Evolutionary conservation across 768 basidiomycete species (phyloP).

Genomic region (Russula abietina): DNA sequence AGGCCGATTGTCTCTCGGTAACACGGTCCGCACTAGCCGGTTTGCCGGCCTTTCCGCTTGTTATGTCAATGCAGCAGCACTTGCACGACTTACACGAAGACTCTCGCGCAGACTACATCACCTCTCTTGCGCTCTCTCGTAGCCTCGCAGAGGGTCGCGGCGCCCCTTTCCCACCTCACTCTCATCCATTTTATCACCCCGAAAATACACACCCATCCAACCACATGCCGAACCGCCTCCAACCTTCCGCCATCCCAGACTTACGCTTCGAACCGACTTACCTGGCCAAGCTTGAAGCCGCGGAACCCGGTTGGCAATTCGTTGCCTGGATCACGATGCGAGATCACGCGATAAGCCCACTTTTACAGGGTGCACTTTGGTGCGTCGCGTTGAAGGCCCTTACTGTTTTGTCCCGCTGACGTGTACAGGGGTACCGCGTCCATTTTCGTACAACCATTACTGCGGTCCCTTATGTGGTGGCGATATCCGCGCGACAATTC

Average conservation of each 20-base stretch:
- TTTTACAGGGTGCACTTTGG: conserved; percentile 65
- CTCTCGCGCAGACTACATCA: conserved; percentile 22
- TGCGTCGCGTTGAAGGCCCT: conserved; percentile 32
- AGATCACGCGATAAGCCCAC: conserved; percentile 63
- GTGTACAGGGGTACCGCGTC: conserved; percentile 11
- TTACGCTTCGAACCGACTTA: conserved; percentile 73
- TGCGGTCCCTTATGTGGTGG: not conserved
- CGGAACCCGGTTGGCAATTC: conserved; percentile 52
- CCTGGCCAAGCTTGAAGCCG: conserved; percentile 49
- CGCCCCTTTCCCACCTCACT: not conserved
- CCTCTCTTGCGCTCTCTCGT: conserved; percentile 17
- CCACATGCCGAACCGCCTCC: not conserved
- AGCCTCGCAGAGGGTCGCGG: not conserved
- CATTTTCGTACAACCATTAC: conserved; percentile 12
- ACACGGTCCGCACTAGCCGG: too few relatives aligned
- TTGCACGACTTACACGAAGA: not conserved
- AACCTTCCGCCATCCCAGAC: conserved; percentile 51
- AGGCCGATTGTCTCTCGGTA: too few relatives aligned
- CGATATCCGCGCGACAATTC: not conserved
- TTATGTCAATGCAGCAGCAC: conserved; percentile 19
- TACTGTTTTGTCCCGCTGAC: not conserved
- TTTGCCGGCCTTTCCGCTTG: too few relatives aligned
- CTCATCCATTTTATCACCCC: not conserved
- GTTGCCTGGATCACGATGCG: conserved; percentile 58
- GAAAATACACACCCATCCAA: not conserved